Evolutionary conservation across 2,329 filamentous ascomycete genomes (phyloP), one percentile per base, ranked within the genome.

Genomic region (Raffaelea arxii): DNA sequence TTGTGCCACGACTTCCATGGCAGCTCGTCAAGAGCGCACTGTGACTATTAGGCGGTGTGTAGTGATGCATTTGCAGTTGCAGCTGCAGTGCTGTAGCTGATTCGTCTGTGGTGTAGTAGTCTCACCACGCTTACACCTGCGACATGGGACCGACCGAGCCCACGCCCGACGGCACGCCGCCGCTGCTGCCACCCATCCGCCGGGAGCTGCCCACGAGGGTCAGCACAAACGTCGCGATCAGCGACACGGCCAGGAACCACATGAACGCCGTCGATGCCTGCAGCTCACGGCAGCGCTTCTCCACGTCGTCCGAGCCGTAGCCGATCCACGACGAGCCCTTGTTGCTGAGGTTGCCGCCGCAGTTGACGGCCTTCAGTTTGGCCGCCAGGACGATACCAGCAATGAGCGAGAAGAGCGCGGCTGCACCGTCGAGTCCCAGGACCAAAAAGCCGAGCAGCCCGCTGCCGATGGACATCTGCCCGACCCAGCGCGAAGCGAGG

Each of bases 251-350:
- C 42, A 86, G 74, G 66, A 90, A 89, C 83, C 83, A 91, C 65
- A 87, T 73, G 67, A 91, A 91, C 32, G 78, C 83, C 27, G 77
- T 78, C 51, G 77, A 75, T 32, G 85, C 85, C 67, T 90, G 85
- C 16, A 86, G 76, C 65, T 87, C 79, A 52, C 77, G 80, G 67
- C 86, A 90, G 53, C 83, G 76, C 68, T 82, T 79, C 60, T 70
- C 62, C 49, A 73, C 68, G 62, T 82, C 60, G 51, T 53, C 50
- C 40, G 79, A 80, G 48, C 81, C 81, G 60, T 74, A 83, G 23
- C 72, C 81, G 59, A 86, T 78, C 65, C 71, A 75, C 62, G 75
- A 73, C 56, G 54, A 37, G 25, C 62, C 56, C 9, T 53, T 43
- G 9, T 56, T 51, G 37, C 61, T 41, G 44, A 69, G 59, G 36